phyloP scores from a whole-genome alignment of 2,329 filamentous ascomycete genomes.

The Aspergillus costaricaensis region DNA sequence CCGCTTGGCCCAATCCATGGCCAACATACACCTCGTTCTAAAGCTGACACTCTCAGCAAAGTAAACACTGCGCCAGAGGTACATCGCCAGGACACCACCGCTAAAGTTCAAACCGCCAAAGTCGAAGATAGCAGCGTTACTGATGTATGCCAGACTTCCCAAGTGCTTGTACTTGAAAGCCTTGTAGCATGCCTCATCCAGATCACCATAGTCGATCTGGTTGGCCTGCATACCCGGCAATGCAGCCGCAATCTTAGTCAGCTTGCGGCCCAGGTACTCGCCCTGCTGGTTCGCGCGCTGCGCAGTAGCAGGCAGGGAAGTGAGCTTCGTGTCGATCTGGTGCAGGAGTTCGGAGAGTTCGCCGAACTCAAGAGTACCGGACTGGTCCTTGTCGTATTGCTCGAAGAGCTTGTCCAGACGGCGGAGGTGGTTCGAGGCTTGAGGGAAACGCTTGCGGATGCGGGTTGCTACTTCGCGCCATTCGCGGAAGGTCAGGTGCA shows the following conservation, averaged over 20 bases:
- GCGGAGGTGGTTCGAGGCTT: slow-evolving; percentile 81
- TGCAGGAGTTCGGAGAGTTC: slow-evolving; percentile 85
- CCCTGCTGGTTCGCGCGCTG: slow-evolving; percentile 97
- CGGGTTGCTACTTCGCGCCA: slow-evolving; percentile 83
- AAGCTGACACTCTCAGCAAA: slow-evolving; percentile 97
- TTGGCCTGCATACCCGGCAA: slow-evolving; percentile 76
- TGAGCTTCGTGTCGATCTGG: slow-evolving; percentile 94
- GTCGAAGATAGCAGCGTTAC: slow-evolving; percentile 95
- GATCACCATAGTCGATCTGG: slow-evolving; percentile 80
- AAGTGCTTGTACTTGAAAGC: slow-evolving; percentile 93
- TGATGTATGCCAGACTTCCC: slow-evolving; percentile 89
- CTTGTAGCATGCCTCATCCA: slow-evolving; percentile 90
- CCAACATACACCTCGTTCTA: slow-evolving; percentile 80
- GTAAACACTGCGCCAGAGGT: slow-evolving; percentile 94
- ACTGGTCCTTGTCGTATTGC: slow-evolving; percentile 90
- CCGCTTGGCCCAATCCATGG: slow-evolving; percentile 99
- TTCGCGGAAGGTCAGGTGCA: slow-evolving; percentile 82
- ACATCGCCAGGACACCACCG: slow-evolving; percentile 88
- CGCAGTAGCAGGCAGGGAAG: slow-evolving; percentile 89
- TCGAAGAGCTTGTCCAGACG: slow-evolving; percentile 89
- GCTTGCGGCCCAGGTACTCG: slow-evolving; percentile 85
- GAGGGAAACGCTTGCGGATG: slow-evolving; percentile 86
- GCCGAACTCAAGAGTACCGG: slow-evolving; percentile 88
- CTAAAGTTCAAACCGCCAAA: slow-evolving; percentile 74
- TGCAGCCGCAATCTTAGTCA: slow-evolving; percentile 84